Evolutionary conservation across 768 basidiomycete species (phyloP).

Genomic region (Lactarius akahatsu): DNA sequence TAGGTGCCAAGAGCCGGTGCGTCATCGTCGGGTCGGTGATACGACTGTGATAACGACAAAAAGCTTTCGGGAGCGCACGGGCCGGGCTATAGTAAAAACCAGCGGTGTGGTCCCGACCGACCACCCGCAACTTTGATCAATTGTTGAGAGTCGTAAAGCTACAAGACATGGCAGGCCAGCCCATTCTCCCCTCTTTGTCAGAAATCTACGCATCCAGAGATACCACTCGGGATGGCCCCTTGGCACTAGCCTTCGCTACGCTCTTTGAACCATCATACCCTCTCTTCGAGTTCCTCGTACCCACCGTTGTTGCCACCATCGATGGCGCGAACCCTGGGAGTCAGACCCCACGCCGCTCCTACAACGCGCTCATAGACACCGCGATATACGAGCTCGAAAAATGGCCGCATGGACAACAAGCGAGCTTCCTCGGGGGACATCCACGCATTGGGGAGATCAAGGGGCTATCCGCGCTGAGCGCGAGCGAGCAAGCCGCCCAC

Average conservation of each 20-base stretch:
- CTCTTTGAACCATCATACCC: conserved; percentile 42
- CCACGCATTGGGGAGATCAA: conserved; percentile 86
- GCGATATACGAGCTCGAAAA: conserved; percentile 48
- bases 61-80: background rate
- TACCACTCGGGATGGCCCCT: conserved; percentile 30
- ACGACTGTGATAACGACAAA: background rate
- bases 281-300: conserved; percentile 69
- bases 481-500: conserved; percentile 67
- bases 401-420: conserved; percentile 53
- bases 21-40: background rate
- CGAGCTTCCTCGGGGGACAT: conserved; percentile 76
- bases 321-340: conserved; percentile 8
- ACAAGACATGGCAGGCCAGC: conserved; percentile 15
- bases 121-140: background rate
- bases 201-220: conserved; percentile 21
- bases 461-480: conserved; percentile 72
- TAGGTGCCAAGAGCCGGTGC: background rate
- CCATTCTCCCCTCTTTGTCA: conserved; percentile 16
- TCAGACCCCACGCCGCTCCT: conserved; percentile 34
- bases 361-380: conserved; percentile 55
- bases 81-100: background rate
- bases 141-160: background rate
- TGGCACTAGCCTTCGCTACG: conserved; percentile 40
- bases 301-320: conserved; percentile 54
- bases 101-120: background rate